A percentile compares a stretch with the other conserved stretches of the same genome.
Evolutionary conservation across 2,329 filamentous ascomycete genomes (phyloP).

Genomic region (Coniochaeta hoffmannii): DNA sequence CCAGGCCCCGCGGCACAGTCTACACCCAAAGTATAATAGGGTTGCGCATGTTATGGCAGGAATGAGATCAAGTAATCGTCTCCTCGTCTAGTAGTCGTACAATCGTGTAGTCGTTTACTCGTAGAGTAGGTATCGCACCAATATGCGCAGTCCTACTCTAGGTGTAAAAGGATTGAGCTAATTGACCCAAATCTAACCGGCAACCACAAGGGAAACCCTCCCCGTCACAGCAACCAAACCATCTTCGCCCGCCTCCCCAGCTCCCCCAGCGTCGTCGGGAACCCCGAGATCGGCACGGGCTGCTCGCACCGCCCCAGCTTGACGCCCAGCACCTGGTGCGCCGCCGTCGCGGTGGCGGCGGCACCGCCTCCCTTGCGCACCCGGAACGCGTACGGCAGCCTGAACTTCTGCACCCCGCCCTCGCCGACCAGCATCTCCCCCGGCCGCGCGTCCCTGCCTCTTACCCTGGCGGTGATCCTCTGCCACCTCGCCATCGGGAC

Average conservation of each 20-base stretch:
- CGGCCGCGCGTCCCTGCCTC: neutral
- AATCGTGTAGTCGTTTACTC: no score
- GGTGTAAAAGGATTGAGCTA: no score
- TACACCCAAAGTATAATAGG: no score
- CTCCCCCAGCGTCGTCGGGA: neutral
- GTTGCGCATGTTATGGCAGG: no score
- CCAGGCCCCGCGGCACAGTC: no score
- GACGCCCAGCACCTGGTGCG: neutral
- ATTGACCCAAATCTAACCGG: no score
- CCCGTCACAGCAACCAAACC: neutral
- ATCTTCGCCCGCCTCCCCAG: neutral
- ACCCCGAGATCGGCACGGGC: neutral
- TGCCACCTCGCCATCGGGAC: neutral
- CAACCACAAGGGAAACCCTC: no score
- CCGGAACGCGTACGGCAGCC: neutral
- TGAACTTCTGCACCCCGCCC: neutral
- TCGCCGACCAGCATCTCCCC: neutral
- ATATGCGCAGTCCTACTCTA: no score
- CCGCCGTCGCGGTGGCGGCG: no score
- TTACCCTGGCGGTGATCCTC: neutral
- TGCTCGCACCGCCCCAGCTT: neutral
- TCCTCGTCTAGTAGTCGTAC: no score
- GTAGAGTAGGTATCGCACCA: no score
- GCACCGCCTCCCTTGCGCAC: neutral
- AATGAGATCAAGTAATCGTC: no score